Base-by-base conservation (phyloP, 1,284 basidiomycete species). In the Agroathelia rolfsii region DNA sequence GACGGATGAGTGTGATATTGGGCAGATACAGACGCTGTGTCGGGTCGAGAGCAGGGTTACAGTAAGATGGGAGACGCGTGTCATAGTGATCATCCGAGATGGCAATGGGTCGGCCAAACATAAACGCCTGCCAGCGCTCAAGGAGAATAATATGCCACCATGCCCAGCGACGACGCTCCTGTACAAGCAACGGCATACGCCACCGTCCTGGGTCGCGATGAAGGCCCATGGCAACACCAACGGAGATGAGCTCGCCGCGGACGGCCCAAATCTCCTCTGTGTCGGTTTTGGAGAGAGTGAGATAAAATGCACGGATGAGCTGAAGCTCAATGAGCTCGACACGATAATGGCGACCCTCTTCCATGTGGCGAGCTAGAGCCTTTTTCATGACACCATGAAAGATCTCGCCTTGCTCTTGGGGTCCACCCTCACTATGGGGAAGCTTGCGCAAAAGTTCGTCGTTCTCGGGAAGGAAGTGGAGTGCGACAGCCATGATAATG, bases 61-160 rank as follows among this genome's bases (percentile, higher is more conserved):
- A 71, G 46, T 73, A 64, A 3, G 76, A 70, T 22, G 81, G 81
- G 14, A 83, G 59, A 38, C 69, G 71, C 0, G 82, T 85, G 50
- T 86, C 81, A 49, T 81, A 87, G 50, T 86, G 82, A 47, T 83
- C 76, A 4, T 79, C 74, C 8, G 77, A 72, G 38, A 86, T 75
- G 21, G 68, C 60, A 19, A 79, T 57, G 2, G 83, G 82, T 10
- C 82, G 67, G n/a, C 82, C 83, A 50, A 86, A 82, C 64, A 83
- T 67, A 56, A 86, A 86, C 3, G 81, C 76, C 52, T 85, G 81
- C 83, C 83, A 86, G 76, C 82, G 64, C 56, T 86, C 82, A 20
- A 83, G 62, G 34, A 83, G 59, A 28, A 86, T 55, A 41, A 83
- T 77, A 53, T 86, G 81, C 83, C 83, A 86, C 82, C 82, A 86